Evolutionary conservation across 768 basidiomycete species (phyloP).

Genomic region (Mycena haematopus): DNA sequence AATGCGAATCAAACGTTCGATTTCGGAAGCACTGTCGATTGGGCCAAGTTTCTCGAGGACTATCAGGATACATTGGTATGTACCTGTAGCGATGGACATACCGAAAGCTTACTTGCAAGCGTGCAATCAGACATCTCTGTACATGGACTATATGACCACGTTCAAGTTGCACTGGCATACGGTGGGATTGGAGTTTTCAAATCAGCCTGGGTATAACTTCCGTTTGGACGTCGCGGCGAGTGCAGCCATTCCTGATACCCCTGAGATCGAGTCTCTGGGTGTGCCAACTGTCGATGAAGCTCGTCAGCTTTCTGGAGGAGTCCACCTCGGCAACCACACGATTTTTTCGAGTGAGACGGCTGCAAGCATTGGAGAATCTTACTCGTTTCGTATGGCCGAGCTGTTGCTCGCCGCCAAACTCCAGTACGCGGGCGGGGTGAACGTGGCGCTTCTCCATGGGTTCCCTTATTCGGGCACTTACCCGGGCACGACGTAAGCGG

Average conservation of each 20-base stretch:
- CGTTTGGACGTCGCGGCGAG: constrained; percentile 28
- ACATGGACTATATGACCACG: constrained; percentile 27
- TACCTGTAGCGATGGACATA: not conserved
- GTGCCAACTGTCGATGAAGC: constrained; percentile 28
- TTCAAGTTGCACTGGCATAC: not conserved
- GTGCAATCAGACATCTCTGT: constrained; percentile 21
- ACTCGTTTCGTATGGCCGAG: constrained; percentile 23
- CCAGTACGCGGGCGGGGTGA: constrained; percentile 28
- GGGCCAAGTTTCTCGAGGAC: constrained; percentile 27
- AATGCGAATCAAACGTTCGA: constrained; percentile 24
- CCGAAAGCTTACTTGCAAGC: not conserved
- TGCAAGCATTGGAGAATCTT: constrained; percentile 13
- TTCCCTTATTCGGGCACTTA: constrained; percentile 30
- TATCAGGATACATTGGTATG: constrained; percentile 29
- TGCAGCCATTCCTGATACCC: constrained; percentile 28
- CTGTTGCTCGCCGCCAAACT: constrained; percentile 24
- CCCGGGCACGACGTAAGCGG: constrained; percentile 23
- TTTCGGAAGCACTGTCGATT: constrained; percentile 23
- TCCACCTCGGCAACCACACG: constrained; percentile 26
- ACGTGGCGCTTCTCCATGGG: constrained; percentile 26
- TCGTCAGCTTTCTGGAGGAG: constrained; percentile 27
- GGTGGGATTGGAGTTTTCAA: constrained; percentile 24
- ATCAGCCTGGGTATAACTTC: constrained; percentile 30
- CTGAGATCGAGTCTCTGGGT: constrained; percentile 28
- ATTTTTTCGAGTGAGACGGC: constrained; percentile 27